Evolutionary conservation across 805 yeast genomes (phyloP).

Genomic region (Pachysolen tannophilus): DNA sequence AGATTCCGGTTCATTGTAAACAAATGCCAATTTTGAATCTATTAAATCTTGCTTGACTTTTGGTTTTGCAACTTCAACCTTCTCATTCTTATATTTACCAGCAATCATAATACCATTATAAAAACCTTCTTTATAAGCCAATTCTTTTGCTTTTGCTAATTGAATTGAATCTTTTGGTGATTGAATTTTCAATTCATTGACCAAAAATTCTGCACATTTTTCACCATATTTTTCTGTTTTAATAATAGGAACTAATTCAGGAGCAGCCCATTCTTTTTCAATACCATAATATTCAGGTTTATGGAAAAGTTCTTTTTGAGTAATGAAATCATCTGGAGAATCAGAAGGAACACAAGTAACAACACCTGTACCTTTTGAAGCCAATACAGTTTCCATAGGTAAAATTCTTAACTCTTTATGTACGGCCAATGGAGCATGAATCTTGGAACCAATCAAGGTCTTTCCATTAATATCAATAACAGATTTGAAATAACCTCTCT

Average conservation of each 20-base stretch:
- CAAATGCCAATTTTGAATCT: constrained; percentile 71
- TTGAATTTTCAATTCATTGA: constrained; percentile 81
- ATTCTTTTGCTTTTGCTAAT: constrained; percentile 87
- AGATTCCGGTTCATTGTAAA: constrained; percentile 91
- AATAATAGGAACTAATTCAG: constrained; percentile 67
- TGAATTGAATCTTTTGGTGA: constrained; percentile 88
- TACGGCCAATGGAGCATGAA: constrained; percentile 75
- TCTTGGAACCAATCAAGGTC: constrained; percentile 75
- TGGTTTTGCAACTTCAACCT: constrained; percentile 86
- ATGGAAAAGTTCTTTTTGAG: constrained; percentile 73
- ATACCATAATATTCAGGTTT: constrained; percentile 89
- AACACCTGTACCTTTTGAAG: constrained; percentile 96
- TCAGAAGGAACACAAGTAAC: constrained; percentile 99
- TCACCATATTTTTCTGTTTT: constrained; percentile 84
- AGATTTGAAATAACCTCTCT: constrained; percentile 69
- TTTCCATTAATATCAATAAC: constrained; percentile 57
- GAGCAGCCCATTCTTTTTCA: constrained; percentile 76
- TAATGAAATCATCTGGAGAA: constrained; percentile 95
- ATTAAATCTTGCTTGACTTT: constrained; percentile 79
- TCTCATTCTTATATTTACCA: constrained; percentile 83
- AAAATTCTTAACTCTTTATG: constrained; percentile 68
- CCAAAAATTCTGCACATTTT: constrained; percentile 74
- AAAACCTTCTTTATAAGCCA: constrained; percentile 93
- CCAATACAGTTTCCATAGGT: constrained; percentile 97
- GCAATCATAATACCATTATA: constrained; percentile 77